Evolutionary conservation across 495 filamentous ascomycete genomes (phyloP).

Genomic region (Rusavskia elegans): DNA sequence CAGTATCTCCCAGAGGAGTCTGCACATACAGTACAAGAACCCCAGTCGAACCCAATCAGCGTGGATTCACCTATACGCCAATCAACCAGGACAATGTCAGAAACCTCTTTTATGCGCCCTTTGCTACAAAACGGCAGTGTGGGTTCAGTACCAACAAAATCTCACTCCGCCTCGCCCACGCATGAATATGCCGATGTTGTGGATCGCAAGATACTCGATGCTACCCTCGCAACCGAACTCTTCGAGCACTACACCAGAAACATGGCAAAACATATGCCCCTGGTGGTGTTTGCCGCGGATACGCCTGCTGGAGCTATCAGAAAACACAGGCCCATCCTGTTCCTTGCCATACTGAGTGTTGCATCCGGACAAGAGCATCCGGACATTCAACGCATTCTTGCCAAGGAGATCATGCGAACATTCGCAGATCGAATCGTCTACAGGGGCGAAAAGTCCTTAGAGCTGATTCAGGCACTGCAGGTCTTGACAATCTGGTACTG

Average conservation of each 20-base stretch:
- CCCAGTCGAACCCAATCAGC: not conserved
- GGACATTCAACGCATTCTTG: constrained; percentile 40
- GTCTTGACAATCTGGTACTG: constrained; percentile 66
- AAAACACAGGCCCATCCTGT: constrained; percentile 57
- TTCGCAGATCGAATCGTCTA: constrained; percentile 62
- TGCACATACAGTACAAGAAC: not conserved
- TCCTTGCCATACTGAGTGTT: constrained; percentile 60
- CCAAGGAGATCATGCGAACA: constrained; percentile 52
- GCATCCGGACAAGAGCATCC: constrained; percentile 48
- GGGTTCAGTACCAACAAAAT: not conserved
- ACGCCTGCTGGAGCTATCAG: constrained; percentile 54
- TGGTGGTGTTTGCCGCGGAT: constrained; percentile 55
- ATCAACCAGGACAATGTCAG: not conserved
- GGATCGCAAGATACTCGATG: constrained; percentile 49
- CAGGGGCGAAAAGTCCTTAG: constrained; percentile 67
- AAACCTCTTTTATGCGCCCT: not conserved
- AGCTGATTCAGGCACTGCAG: constrained; percentile 69
- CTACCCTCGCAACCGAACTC: constrained; percentile 42
- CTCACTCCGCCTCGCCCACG: not conserved
- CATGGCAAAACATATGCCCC: constrained; percentile 59
- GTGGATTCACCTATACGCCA: not conserved
- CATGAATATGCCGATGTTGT: constrained; percentile 47
- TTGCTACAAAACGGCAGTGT: not conserved
- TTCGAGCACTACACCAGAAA: constrained; percentile 54
- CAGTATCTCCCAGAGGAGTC: not conserved